Evolutionary conservation across 75 land plant genomes (phyloP).

Genomic region (Cupressus sempervirens): DNA sequence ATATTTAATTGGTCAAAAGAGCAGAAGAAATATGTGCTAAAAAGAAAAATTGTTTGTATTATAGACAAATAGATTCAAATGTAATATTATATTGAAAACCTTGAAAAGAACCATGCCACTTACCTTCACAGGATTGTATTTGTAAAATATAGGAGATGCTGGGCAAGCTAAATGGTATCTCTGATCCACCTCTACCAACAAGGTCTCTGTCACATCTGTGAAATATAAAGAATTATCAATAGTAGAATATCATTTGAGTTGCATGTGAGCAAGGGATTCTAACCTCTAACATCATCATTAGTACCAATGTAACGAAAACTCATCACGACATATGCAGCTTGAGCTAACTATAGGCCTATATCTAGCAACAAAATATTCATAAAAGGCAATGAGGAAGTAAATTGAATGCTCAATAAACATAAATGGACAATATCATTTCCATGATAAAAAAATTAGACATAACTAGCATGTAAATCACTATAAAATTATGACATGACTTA

Average conservation of each 20-base stretch:
- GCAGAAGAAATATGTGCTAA: not conserved
- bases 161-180: constrained; percentile 85
- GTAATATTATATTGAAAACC: not conserved
- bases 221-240: not conserved
- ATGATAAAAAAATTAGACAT: not conserved
- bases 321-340: not conserved
- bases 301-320: not conserved
- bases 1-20: not conserved
- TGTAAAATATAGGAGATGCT: constrained; percentile 83
- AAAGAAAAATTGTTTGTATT: not conserved
- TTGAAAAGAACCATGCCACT: not conserved
- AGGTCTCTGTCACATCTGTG: constrained; percentile 65
- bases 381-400: not conserved
- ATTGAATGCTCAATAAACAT: not conserved
- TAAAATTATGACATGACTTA: not conserved
- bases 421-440: not conserved
- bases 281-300: not conserved
- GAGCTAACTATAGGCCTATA: not conserved
- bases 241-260: not conserved
- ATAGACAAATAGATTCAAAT: not conserved
- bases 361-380: not conserved
- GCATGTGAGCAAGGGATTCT: not conserved
- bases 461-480: not conserved
- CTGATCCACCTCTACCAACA: constrained; percentile 77
- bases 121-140: constrained; percentile 78